Conservation (phyloP, 2,329 filamentous ascomycete genomes). For the Hypoxylon sp. region DNA sequence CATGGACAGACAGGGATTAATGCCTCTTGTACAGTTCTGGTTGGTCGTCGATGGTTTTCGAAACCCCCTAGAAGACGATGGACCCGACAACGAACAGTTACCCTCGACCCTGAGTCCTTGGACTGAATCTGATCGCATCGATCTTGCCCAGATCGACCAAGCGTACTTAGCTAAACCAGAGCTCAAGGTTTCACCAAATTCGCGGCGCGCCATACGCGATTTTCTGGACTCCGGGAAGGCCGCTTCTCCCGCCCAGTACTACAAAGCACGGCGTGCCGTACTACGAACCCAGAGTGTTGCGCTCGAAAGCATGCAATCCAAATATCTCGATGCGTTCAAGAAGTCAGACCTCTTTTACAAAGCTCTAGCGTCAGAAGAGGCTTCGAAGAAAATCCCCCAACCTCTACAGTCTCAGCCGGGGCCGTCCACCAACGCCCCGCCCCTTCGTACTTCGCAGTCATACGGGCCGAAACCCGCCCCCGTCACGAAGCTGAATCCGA, state of each 20-base stretch:
- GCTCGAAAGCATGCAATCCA: conserved; percentile 82
- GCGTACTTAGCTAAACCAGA: conserved; percentile 85
- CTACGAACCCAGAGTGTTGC: conserved; percentile 82
- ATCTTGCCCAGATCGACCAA: conserved; percentile 90
- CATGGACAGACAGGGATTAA: conserved; percentile 89
- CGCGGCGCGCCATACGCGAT: conserved; percentile 72
- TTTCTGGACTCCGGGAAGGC: conserved; percentile 81
- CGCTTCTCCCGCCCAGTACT: conserved; percentile 83
- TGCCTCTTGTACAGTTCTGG: conserved; percentile 96
- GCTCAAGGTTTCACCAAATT: conserved; percentile 75
- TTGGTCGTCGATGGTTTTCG: conserved; percentile 96
- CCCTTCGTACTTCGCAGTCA: conserved; percentile 48
- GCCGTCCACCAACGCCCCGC: conserved; percentile 40
- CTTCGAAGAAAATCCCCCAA: conserved; percentile 52
- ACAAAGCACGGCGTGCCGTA: conserved; percentile 80
- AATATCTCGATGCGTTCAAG: conserved; percentile 85
- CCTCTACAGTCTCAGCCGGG: conserved; percentile 36
- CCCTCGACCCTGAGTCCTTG: conserved; percentile 71
- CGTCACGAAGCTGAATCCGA: conserved; percentile 52
- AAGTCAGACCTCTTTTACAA: conserved; percentile 96
- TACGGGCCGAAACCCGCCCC: conserved; percentile 55
- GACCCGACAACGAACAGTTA: conserved; percentile 72
- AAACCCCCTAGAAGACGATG: conserved; percentile 86
- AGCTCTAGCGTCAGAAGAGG: conserved; percentile 88
- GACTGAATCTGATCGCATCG: conserved; percentile 83